A percentile compares a stretch with the other conserved stretches of the same genome.
These are phyloP conservation scores for Populus hybrid DNA, from an alignment of 441 rosid genomes.

Conservation along the genomic window DNA sequence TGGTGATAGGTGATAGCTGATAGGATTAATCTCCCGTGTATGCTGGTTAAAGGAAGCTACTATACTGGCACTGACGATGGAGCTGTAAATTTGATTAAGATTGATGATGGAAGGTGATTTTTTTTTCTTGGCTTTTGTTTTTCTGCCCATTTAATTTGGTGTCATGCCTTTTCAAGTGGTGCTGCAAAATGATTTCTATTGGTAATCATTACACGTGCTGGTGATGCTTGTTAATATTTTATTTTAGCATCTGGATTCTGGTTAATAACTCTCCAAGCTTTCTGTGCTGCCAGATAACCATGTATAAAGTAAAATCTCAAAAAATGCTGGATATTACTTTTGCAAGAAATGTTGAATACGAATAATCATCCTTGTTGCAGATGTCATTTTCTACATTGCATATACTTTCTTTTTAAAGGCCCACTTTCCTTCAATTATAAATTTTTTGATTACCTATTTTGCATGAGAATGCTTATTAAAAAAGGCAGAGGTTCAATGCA, in stretches of 20 bases:
- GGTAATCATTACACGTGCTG: background rate
- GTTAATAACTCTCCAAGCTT: background rate
- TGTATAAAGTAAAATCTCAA: background rate
- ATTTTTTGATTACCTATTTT: background rate
- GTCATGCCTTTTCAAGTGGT: background rate
- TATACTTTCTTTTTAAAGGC: background rate
- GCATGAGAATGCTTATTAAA: background rate
- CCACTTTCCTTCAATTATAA: constrained; percentile 1
- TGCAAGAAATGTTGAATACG: background rate
- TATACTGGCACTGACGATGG: constrained; percentile 99
- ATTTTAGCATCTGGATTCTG: constrained; percentile 5
- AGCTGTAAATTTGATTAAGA: constrained; percentile 81
- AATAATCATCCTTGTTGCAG: constrained; percentile 1
- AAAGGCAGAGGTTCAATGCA: background rate
- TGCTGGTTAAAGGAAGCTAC: constrained; percentile 95
- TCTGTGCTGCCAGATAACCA: background rate
- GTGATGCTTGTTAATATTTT: background rate
- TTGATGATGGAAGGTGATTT: constrained; percentile 66
- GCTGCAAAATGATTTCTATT: background rate
- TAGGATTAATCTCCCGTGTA: constrained; percentile 81
- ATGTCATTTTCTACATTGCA: background rate
- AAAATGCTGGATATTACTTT: constrained; percentile 10
- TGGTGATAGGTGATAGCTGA: constrained; percentile 84
- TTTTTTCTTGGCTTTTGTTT: background rate
- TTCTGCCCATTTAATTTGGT: background rate